Percentiles rank a stretch among this genome's conserved stretches.
Evolutionary conservation across 2,329 filamentous ascomycete species (phyloP).

Genomic region (Trichoderma lentiforme): DNA sequence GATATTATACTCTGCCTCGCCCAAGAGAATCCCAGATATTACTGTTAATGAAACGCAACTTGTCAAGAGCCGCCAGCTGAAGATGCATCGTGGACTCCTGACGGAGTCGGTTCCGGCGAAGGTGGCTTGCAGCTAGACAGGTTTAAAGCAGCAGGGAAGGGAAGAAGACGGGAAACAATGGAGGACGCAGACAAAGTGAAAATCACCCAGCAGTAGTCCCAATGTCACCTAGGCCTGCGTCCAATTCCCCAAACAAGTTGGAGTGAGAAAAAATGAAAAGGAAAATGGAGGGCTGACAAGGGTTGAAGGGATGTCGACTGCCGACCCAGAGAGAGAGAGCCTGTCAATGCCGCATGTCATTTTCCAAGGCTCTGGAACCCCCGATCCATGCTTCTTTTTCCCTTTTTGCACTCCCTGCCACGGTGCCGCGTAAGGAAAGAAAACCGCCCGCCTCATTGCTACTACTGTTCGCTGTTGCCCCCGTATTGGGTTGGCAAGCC

Average conservation of each 20-base stretch:
- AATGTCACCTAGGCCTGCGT: background rate
- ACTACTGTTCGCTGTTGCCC: background rate
- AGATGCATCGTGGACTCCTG: background rate
- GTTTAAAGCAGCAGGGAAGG: background rate
- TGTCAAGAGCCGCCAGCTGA: background rate
- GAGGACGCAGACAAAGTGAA: background rate
- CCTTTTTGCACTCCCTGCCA: background rate
- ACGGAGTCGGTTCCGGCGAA: background rate
- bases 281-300: background rate
- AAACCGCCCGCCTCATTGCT: background rate
- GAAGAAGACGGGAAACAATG: background rate
- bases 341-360: background rate
- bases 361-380: background rate
- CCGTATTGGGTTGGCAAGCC: background rate
- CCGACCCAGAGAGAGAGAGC: background rate
- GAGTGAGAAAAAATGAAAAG: background rate
- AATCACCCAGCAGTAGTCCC: background rate
- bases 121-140: conserved; percentile 5
- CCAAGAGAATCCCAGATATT: background rate
- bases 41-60: background rate
- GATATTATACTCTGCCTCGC: background rate
- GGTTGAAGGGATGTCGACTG: background rate
- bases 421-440: background rate
- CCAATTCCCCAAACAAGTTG: background rate
- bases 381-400: background rate